Base-by-base conservation (phyloP, 108 stramenopile species). In the Ochromonas danica region DNA sequence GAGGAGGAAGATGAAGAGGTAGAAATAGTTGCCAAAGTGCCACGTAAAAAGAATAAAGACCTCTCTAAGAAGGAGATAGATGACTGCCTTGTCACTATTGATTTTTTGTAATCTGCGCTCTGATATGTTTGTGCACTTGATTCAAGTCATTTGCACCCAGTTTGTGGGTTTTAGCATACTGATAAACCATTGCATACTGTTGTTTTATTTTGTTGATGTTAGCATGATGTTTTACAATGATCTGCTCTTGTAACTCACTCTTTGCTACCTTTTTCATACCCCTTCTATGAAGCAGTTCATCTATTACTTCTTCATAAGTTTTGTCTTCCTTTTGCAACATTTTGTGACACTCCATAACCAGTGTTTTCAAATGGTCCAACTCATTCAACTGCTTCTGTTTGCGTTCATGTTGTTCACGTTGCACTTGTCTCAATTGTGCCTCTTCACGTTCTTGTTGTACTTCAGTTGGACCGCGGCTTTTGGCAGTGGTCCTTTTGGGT, bases 281-380 rank as follows among this genome's bases (percentile, higher is more conserved):
- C 45, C 45, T 51, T 51, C 45, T 51, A 51, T 51, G 45, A 14
- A 14, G 45, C 22, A 51, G 22, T 51, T 51, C 45, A 51, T 51
- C 45, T 51, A 51, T 51, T 51, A 51, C 45, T 14, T 51, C 45
- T 14, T 22, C 22, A 22, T 51, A 51, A 51, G 45, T 51, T 14
- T 51, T 51, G 45, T 51, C 45, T 51, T 51, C 45, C 22, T 51
- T 51, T 51, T 51, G 45, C 45, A 51, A 51, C 45, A 51, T 51
- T 22, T 51, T 51, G 45, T 51, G 45, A 51, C 45, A 51, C 45
- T 51, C 45, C 45, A 51, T 22, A 51, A 51, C 45, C 22, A 51
- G 45, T 51, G 6, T 51, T 14, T 22, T 51, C 45, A 51, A 51
- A 6, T 51, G 45, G 6, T 51, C 22, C 45, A 51, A 51, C 22